Evolutionary conservation across 306 rosid species (phyloP), one percentile per base, ranked within the genome.

Genomic region (Rubus idaeus): DNA sequence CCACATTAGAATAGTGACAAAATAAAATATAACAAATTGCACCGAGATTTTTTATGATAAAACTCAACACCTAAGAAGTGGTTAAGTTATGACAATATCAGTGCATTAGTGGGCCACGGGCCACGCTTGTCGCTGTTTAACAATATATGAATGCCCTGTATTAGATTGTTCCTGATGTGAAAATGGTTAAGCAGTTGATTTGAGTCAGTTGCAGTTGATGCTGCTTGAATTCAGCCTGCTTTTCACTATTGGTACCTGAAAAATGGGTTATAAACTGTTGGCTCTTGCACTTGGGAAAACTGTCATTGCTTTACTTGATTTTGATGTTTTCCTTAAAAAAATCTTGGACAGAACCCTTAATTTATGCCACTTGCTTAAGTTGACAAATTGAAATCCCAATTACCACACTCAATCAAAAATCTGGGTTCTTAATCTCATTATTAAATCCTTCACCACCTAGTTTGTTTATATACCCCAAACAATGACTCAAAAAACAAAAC

Each of bases 181-280:
- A 40, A n/a, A 8, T 41, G 14, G 61, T n/a, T 17, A 30, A 13
- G 37, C 51, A 63, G 21, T 14, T 5, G 5, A 35, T 14, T 16
- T 14, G 35, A 63, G 41, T 13, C 41, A 70, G 5, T 39, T 40
- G 68, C 21, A 21, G 55, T 3, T 56, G 77, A 57, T 56, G 55
- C 67, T 73, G 77, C 68, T 21, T n/a, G 42, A 73, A 56, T 41
- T 42, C 12, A 42, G 68, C 68, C 68, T 73, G 65, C 76, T 20
- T 55, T 55, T 52, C 63, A 71, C 5, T 10, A 10, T 5, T 30
- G 37, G 4, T 44, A 67, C 63, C 14, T 37, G 30, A 71, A 51
- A 30, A n/a, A 52, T n/a, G n/a, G n/a, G n/a, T n/a, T n/a, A n/a
- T n/a, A n/a, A n/a, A n/a, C 3, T 75, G n/a, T 42, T 39, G 26